phyloP scores from a whole-genome alignment of 306 rosid genomes.

The Prunus campanulata region DNA sequence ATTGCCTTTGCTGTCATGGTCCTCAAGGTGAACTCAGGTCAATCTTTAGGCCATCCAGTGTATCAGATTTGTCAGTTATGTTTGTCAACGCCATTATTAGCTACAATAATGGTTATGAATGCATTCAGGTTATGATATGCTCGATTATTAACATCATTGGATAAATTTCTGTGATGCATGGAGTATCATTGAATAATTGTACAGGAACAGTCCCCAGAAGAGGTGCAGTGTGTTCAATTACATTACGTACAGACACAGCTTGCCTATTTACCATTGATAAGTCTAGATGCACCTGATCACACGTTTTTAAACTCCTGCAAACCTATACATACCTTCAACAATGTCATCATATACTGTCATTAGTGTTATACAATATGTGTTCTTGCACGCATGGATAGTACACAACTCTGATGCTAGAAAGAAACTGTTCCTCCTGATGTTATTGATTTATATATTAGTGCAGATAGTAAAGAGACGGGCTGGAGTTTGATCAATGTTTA shows the following conservation, averaged over 20 bases:
- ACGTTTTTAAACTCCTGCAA: background rate
- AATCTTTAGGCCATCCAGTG: background rate
- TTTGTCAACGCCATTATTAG: background rate
- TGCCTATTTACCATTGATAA: background rate
- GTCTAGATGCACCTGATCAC: background rate
- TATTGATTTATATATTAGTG: background rate
- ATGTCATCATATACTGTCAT: background rate
- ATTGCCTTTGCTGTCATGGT: background rate
- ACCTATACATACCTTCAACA: background rate
- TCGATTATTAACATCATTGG: background rate
- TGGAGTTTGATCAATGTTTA: constrained; percentile 4
- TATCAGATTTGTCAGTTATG: background rate
- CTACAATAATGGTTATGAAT: background rate
- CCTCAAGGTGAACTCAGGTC: background rate
- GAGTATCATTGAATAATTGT: background rate
- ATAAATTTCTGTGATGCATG: background rate
- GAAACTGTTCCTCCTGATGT: background rate
- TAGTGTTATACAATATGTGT: background rate
- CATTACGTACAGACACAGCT: background rate
- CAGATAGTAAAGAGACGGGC: background rate
- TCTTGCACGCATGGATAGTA: background rate
- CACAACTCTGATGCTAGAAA: background rate
- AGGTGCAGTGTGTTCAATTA: constrained; percentile 10
- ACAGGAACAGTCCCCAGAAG: background rate
- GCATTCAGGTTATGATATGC: background rate